Percentiles rank a stretch among this genome's conserved stretches.
Evolutionary conservation across 495 filamentous ascomycete species (phyloP).

Genomic region (Xylaria bambusicola): DNA sequence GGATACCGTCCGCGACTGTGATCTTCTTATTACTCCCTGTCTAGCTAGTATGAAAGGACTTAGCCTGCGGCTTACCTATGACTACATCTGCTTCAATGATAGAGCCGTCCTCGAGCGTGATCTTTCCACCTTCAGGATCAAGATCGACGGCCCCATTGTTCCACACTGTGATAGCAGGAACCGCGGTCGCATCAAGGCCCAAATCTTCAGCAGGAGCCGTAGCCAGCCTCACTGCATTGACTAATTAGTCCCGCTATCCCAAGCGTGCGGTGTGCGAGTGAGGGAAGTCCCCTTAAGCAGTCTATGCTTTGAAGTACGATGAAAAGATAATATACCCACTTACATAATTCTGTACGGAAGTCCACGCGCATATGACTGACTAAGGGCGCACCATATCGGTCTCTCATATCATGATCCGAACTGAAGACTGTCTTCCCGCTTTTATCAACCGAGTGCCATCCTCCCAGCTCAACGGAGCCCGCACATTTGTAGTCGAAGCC

Average conservation of each 20-base stretch:
- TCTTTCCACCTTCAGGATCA: slow-evolving; percentile 39
- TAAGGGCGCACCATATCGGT: slow-evolving; percentile 42
- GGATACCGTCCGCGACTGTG: slow-evolving; percentile 50
- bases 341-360: slow-evolving; percentile 38
- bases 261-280: no score
- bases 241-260: no score
- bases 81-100: slow-evolving; percentile 46
- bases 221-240: slow-evolving; percentile 26
- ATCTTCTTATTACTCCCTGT: background rate
- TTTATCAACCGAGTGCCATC: slow-evolving; percentile 26
- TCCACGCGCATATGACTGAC: slow-evolving; percentile 48
- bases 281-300: no score
- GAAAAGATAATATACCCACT: background rate
- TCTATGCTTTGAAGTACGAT: no score
- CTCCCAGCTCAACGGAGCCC: slow-evolving; percentile 23
- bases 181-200: slow-evolving; percentile 20
- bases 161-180: slow-evolving; percentile 31
- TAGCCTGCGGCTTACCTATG: slow-evolving; percentile 32
- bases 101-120: slow-evolving; percentile 40
- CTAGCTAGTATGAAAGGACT: background rate
- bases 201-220: slow-evolving; percentile 32
- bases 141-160: slow-evolving; percentile 36
- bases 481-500: slow-evolving; percentile 20
- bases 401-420: slow-evolving; percentile 33
- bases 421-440: slow-evolving; percentile 33